Percentiles rank a stretch among this genome's conserved stretches.
phyloP scores from a whole-genome alignment of 2,329 filamentous ascomycete species.

The Sporothrix inflata region DNA sequence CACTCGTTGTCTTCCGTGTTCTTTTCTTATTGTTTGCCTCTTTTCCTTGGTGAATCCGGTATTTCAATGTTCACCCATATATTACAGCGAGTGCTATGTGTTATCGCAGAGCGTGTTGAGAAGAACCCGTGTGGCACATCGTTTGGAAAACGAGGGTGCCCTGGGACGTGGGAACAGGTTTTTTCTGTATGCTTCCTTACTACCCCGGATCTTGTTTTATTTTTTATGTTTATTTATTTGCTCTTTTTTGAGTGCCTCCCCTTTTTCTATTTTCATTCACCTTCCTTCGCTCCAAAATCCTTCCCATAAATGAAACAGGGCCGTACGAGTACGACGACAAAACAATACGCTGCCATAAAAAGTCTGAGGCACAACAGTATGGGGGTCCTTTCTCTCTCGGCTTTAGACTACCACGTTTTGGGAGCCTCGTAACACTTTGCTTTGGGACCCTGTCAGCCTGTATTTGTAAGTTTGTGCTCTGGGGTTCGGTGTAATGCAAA shows the following conservation, averaged over 20 bases:
- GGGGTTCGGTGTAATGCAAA: neutral
- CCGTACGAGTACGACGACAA: neutral
- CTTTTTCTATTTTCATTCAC: neutral
- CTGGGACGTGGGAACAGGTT: constrained; percentile 8
- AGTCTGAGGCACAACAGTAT: neutral
- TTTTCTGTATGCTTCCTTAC: neutral
- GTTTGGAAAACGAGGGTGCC: neutral
- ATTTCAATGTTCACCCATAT: neutral
- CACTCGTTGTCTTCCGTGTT: neutral
- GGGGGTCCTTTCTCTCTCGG: neutral
- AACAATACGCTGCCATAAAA: neutral
- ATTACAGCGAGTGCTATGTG: constrained; percentile 2
- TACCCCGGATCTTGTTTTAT: neutral
- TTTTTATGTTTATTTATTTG: neutral
- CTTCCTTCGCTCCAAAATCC: constrained; percentile 1
- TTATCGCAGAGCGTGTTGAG: neutral
- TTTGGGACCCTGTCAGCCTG: neutral
- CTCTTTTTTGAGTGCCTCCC: neutral
- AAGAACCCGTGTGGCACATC: neutral
- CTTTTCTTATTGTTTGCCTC: neutral
- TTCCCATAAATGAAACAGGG: constrained; percentile 2
- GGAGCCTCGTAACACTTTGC: constrained; percentile 16
- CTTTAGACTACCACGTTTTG: neutral
- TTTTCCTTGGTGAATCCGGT: neutral
- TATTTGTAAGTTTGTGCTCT: neutral